These are phyloP conservation scores for Plasmodium chabaudi DNA, from an alignment of 169 alveolate genomes.

Conservation along the genomic window DNA sequence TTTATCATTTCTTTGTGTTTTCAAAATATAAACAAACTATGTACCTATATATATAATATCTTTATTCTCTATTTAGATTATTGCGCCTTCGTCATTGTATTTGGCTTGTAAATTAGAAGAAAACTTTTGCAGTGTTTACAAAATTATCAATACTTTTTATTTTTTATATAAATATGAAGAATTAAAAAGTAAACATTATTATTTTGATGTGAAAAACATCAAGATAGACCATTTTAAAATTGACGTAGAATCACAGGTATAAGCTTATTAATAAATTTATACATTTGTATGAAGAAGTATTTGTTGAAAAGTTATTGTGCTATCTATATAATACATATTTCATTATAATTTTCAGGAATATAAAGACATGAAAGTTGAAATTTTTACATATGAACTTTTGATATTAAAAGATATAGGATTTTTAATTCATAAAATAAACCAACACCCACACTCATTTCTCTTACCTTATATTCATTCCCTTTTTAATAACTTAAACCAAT, in stretches of 20 bases:
- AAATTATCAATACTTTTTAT: conserved; percentile 87
- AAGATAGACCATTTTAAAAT: conserved; percentile 49
- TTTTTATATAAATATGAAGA: conserved; percentile 77
- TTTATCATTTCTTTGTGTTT: not conserved
- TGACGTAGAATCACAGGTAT: conserved; percentile 58
- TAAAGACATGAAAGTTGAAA: conserved; percentile 81
- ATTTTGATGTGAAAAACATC: conserved; percentile 65
- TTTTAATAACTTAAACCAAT: conserved; percentile 86
- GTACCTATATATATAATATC: not conserved
- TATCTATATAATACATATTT: not conserved
- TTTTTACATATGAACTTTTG: conserved; percentile 89
- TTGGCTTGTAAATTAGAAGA: conserved; percentile 92
- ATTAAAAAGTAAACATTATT: conserved; percentile 55
- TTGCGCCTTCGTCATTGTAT: conserved; percentile 90
- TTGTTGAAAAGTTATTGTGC: not conserved
- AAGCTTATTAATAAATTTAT: not conserved
- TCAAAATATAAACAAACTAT: not conserved
- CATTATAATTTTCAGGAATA: conserved; percentile 34
- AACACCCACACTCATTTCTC: conserved; percentile 88
- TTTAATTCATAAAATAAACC: conserved; percentile 82
- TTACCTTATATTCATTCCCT: conserved; percentile 90
- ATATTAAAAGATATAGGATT: conserved; percentile 92
- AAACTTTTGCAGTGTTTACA: conserved; percentile 88
- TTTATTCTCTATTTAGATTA: conserved; percentile 76
- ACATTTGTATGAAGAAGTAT: too few relatives aligned